Conservation (phyloP, 2,329 filamentous ascomycete genomes). For the Cryphonectria naterciae region DNA sequence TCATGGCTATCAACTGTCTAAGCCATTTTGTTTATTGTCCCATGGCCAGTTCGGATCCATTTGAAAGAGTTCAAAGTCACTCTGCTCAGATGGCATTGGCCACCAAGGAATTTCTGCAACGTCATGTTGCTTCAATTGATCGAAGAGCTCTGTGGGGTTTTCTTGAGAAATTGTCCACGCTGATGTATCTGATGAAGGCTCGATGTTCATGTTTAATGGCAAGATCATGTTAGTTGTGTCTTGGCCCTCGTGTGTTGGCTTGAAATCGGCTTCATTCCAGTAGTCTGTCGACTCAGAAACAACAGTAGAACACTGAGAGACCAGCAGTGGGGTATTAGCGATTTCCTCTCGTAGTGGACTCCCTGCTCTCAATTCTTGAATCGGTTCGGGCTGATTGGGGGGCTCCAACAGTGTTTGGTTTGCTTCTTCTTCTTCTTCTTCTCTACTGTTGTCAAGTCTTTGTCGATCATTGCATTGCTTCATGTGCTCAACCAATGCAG, state of each 20-base stretch:
- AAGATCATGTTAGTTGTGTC: not conserved
- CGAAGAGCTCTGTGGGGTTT: not conserved
- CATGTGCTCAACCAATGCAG: constrained; percentile 8
- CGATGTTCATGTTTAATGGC: not conserved
- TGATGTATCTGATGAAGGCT: not conserved
- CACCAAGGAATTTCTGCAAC: not conserved
- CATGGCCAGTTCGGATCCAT: no score
- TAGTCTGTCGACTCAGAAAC: not conserved
- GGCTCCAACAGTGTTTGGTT: not conserved
- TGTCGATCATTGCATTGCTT: not conserved
- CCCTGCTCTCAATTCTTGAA: not conserved
- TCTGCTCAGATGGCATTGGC: not conserved
- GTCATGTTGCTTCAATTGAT: not conserved
- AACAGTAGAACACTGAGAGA: not conserved
- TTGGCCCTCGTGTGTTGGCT: not conserved
- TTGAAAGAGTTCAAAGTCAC: no score
- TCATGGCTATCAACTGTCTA: no score
- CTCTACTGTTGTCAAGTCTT: not conserved
- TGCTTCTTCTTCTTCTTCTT: not conserved
- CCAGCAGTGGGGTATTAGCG: not conserved
- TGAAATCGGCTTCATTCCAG: not conserved
- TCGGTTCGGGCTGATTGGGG: not conserved
- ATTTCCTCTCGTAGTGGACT: not conserved
- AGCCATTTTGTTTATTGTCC: no score
- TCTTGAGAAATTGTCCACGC: not conserved